Evolutionary conservation across 2,329 filamentous ascomycete species (phyloP).

Genomic region (Knoxdaviesia capensis): DNA sequence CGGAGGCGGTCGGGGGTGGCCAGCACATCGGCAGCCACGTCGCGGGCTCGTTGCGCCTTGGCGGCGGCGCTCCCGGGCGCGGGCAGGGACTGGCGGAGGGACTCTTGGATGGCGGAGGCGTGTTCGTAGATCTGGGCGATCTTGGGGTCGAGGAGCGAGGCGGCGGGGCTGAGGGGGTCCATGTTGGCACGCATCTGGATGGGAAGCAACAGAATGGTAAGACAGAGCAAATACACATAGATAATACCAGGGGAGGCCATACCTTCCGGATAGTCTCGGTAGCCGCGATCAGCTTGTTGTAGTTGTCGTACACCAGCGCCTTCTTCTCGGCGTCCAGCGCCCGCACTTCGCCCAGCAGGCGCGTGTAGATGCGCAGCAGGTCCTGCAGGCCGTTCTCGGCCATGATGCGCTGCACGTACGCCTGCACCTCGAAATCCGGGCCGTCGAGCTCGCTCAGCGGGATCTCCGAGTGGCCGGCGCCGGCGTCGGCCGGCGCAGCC

Average conservation of each 20-base stretch:
- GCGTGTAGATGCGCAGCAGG: slow-evolving; percentile 49
- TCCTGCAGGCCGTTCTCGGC: slow-evolving; percentile 44
- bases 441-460: slow-evolving; percentile 53
- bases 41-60: slow-evolving; percentile 18
- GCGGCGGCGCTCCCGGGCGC: slow-evolving; percentile 18
- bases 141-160: slow-evolving; percentile 50
- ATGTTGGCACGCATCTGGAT: slow-evolving; percentile 55
- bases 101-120: slow-evolving; percentile 32
- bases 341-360: slow-evolving; percentile 60
- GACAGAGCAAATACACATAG: not conserved
- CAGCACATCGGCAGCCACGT: slow-evolving; percentile 42
- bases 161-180: slow-evolving; percentile 58
- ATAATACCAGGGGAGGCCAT: slow-evolving; percentile 4
- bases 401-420: slow-evolving; percentile 42
- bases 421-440: slow-evolving; percentile 50
- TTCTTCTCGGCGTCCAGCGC: slow-evolving; percentile 92
- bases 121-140: slow-evolving; percentile 54
- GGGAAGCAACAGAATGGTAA: not conserved
- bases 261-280: slow-evolving; percentile 85
- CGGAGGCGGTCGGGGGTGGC: slow-evolving; percentile 38
- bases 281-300: slow-evolving; percentile 87
- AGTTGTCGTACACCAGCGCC: slow-evolving; percentile 94
- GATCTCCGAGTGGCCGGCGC: slow-evolving; percentile 29
- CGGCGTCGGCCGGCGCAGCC: not conserved
- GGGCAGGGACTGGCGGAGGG: slow-evolving; percentile 25